Base-by-base conservation (phyloP, 495 filamentous ascomycete species). In the Aspergillus baeticus region DNA sequence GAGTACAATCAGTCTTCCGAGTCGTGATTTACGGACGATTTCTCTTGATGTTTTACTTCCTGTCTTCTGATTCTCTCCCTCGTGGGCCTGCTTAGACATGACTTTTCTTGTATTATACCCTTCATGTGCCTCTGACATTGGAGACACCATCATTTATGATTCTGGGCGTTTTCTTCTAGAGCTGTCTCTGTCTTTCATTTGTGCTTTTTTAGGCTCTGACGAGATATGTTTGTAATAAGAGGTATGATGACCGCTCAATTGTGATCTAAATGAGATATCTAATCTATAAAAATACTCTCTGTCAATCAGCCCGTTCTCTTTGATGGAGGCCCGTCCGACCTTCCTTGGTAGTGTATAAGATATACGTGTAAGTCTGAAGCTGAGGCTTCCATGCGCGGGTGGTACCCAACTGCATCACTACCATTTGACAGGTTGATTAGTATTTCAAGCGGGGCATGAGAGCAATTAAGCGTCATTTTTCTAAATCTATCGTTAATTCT, bases 1-100 rank as follows among this genome's bases (percentile, higher is more conserved):
- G 64, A 71, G 33, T 15, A 49, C 18, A 59, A 60, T 20, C 59
- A 44, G 18, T 33, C 61, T 14, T 10, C 39, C 13, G 36, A 54
- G 20, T 55, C 18, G 37, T 60, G 37, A 46, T 14, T 23, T 37
- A 35, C 38, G 22, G 39, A 36, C 20, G 37, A 29, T 29, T 52
- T 22, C 39, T 50, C 18, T 34, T 41, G 17, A 29, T 46, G 18
- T n/a, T 34, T 34, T 39, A 43, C 18, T 34, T 41, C 14, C 20
- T 46, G 18, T n/a, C 22, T 34, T 39, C 42, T 36, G 18, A 22
- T 35, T 41, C 6, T 29, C 35, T 51, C 36, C 38, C 5, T 49
- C 17, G 17, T 36, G 31, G 51, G 44, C 17, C 47, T 36, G 20
- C 8, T 18, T 44, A 23, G 42, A 17, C 42, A n/a, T 26, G 29